phyloP scores from a whole-genome alignment of 1,139 yeast genomes.

The Candida tetrigidarum region DNA sequence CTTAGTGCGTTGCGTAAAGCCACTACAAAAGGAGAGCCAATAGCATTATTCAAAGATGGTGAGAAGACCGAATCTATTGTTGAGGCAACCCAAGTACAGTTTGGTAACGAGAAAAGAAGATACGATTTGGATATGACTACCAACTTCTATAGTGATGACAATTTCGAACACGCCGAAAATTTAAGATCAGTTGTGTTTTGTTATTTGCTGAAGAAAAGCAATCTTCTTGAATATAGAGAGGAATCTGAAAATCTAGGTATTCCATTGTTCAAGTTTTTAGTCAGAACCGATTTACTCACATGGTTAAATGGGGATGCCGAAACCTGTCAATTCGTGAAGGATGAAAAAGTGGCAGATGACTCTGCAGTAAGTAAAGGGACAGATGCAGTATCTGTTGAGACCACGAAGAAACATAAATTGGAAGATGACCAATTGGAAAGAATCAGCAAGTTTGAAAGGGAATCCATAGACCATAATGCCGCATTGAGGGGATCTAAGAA shows the following conservation, averaged over 20 bases:
- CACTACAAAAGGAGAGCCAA: slow-evolving; percentile 27
- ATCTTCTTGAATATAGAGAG: slow-evolving; percentile 81
- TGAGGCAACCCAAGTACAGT: slow-evolving; percentile 40
- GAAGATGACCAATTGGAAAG: slow-evolving; percentile 61
- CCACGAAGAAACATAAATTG: slow-evolving; percentile 30
- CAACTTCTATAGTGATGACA: slow-evolving; percentile 58
- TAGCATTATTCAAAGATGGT: slow-evolving; percentile 27
- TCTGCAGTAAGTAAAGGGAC: slow-evolving; percentile 13
- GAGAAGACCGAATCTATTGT: slow-evolving; percentile 27
- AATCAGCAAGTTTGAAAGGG: slow-evolving; percentile 63
- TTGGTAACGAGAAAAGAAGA: slow-evolving; percentile 26
- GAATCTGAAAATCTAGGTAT: slow-evolving; percentile 69
- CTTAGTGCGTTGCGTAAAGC: slow-evolving; percentile 27
- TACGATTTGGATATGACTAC: slow-evolving; percentile 52
- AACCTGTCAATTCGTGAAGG: slow-evolving; percentile 53
- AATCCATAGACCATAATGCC: slow-evolving; percentile 76
- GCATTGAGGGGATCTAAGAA: slow-evolving; percentile 78
- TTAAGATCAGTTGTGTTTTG: slow-evolving; percentile 74
- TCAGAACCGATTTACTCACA: slow-evolving; percentile 80
- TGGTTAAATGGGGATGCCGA: slow-evolving; percentile 77
- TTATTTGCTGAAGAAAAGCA: slow-evolving; percentile 76
- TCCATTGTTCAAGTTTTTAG: slow-evolving; percentile 79
- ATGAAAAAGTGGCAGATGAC: slow-evolving; percentile 22
- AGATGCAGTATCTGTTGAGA: slow-evolving; percentile 9
- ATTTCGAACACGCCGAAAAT: slow-evolving; percentile 37